Evolutionary conservation across 1,284 basidiomycete species (phyloP), one percentile per base, ranked within the genome.

Genomic region (Coniferiporia sulphurascens): DNA sequence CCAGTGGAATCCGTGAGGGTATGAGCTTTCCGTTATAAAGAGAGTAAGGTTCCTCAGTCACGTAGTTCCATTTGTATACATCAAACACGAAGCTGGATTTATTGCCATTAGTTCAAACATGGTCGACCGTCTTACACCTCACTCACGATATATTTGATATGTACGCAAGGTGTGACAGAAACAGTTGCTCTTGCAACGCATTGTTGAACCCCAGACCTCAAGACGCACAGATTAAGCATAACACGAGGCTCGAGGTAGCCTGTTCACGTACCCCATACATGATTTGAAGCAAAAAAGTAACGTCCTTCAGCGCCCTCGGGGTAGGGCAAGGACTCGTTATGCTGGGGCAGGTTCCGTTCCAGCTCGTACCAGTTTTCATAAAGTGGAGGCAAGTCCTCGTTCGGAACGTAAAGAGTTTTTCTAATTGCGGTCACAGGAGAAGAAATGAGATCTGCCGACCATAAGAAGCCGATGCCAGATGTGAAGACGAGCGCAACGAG

Each of bases 121-220:
- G n/a, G 1, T 32, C 8, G 7, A 7, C 32, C 19, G 27, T 22
- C 15, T n/a, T 12, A 27, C 5, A 9, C 22, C n/a, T 6, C 15
- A 61, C 62, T 10, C 57, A 63, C 55, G 64, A 50, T 55, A 54
- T 62, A 21, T 65, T 63, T 22, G 64, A 35, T 2, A 48, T 56
- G 38, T 56, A 65, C 12, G 64, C 59, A 19, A 65, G 55, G 48
- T 65, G 60, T 12, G 58, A 52, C 36, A 63, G 58, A 22, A 64
- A 58, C 35, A 65, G 52, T 4, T 56, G 56, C 38, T 56, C 59
- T 43, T 59, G 58, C n/a, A 54, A 52, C n/a, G 35, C 56, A 21
- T 59, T 58, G 50, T 56, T 62, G 48, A 56, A 60, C 9, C 52
- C 54, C 19, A 58, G 49, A 15, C 52, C 52, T 56, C 50, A 41